These are phyloP conservation scores for Diplodia sapinea DNA, from an alignment of 2,329 filamentous ascomycete genomes.

Conservation along the genomic window DNA sequence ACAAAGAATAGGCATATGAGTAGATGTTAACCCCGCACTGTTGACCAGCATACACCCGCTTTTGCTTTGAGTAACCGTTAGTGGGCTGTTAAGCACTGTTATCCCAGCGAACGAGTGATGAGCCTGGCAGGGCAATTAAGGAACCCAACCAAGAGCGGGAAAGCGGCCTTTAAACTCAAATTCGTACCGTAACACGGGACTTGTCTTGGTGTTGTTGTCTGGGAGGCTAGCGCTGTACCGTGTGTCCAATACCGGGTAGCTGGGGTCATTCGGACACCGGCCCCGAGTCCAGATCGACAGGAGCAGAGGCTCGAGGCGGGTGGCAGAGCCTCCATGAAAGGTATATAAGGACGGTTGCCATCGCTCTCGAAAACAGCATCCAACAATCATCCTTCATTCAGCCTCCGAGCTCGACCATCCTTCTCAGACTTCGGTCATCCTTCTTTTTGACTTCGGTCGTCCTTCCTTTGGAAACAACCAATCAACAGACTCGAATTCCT, in stretches of 20 bases:
- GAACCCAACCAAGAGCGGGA: neutral
- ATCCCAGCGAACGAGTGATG: neutral
- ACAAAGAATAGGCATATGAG: too few relatives aligned
- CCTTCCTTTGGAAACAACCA: constrained; percentile 12
- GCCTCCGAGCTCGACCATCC: neutral
- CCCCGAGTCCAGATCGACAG: neutral
- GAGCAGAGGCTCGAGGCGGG: neutral
- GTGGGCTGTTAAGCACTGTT: neutral
- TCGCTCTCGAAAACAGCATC: neutral
- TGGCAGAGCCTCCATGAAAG: neutral
- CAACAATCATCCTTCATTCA: neutral
- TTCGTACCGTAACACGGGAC: neutral
- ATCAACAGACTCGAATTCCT: neutral
- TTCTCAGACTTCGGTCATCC: constrained; percentile 2
- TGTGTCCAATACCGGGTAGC: neutral
- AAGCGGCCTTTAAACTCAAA: neutral
- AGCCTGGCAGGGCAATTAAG: neutral
- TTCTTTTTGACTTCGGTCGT: constrained; percentile 14
- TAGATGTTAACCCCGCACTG: neutral
- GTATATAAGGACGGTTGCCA: neutral
- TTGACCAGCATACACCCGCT: too few relatives aligned
- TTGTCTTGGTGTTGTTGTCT: neutral
- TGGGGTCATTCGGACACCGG: neutral
- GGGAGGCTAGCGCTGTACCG: neutral
- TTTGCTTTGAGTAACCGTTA: neutral